Conservation (phyloP, 768 basidiomycete genomes). For the Lactifluus volemus region DNA sequence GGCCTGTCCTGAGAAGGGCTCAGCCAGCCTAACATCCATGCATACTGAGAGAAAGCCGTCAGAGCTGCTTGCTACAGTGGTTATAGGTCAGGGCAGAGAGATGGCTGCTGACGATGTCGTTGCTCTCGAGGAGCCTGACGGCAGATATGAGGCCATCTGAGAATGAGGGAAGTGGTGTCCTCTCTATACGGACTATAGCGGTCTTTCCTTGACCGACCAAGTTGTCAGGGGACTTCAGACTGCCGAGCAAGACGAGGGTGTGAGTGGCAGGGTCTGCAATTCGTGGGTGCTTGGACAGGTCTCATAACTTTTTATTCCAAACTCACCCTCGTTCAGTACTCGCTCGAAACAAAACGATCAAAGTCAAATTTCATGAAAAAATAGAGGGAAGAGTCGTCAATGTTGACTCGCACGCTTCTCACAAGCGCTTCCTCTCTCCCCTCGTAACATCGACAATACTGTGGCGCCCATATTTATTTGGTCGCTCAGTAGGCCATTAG, state of each 20-base stretch:
- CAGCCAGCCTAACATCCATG: slow-evolving; percentile 75
- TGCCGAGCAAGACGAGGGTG: slow-evolving; percentile 10
- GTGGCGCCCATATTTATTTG: not conserved
- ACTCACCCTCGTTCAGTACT: slow-evolving; percentile 16
- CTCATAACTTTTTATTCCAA: slow-evolving; percentile 16
- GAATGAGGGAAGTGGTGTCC: slow-evolving; percentile 52
- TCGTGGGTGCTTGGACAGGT: not conserved
- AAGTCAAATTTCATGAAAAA: slow-evolving; percentile 9
- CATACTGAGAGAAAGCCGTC: slow-evolving; percentile 44
- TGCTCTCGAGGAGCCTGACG: slow-evolving; percentile 44
- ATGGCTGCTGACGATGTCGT: slow-evolving; percentile 52
- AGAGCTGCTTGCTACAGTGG: not conserved
- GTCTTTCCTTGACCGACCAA: slow-evolving; percentile 12
- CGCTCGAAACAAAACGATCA: slow-evolving; percentile 12
- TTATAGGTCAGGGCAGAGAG: too few relatives aligned
- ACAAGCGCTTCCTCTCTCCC: not conserved
- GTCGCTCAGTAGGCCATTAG: not conserved
- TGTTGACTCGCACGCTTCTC: too few relatives aligned
- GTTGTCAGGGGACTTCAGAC: not conserved
- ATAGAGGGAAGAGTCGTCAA: too few relatives aligned
- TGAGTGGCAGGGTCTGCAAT: slow-evolving; percentile 13
- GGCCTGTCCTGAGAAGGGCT: slow-evolving; percentile 30
- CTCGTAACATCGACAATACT: not conserved
- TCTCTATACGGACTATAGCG: slow-evolving; percentile 73
- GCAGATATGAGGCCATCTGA: slow-evolving; percentile 34